phyloP scores from a whole-genome alignment of 257 asterid genomes.

The Parsonsia alboflavescens region DNA sequence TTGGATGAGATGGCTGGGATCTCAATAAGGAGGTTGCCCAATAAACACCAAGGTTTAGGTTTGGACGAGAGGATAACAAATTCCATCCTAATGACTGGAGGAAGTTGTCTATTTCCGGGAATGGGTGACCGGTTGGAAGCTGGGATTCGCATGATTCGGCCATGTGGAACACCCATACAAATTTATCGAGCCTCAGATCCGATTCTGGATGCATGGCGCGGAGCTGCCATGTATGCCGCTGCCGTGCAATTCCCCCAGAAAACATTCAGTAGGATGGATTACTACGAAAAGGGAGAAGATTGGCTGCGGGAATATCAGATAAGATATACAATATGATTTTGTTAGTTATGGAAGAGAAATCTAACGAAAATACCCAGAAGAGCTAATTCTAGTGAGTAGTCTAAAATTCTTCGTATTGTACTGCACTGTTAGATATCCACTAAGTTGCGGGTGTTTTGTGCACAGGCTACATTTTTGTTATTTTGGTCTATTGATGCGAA shows the following conservation, averaged over 20 bases:
- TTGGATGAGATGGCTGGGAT: slow-evolving; percentile 82
- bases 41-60: slow-evolving; percentile 28
- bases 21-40: slow-evolving; percentile 61
- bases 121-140: slow-evolving; percentile 75
- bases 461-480: too few relatives aligned
- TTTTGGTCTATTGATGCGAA: too few relatives aligned
- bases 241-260: slow-evolving; percentile 51
- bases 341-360: neutral
- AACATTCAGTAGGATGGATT: slow-evolving; percentile 76
- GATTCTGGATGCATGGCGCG: slow-evolving; percentile 89
- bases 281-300: slow-evolving; percentile 88
- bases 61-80: slow-evolving; percentile 57
- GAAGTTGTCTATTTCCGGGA: slow-evolving; percentile 81
- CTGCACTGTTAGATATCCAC: too few relatives aligned
- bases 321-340: slow-evolving; percentile 47
- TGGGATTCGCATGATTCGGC: slow-evolving; percentile 72
- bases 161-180: slow-evolving; percentile 71
- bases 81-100: slow-evolving; percentile 86
- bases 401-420: too few relatives aligned
- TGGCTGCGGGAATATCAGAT: slow-evolving; percentile 66
- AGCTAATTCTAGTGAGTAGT: neutral
- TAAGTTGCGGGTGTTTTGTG: too few relatives aligned
- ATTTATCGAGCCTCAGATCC: slow-evolving; percentile 62
- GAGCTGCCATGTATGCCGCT: slow-evolving; percentile 76
- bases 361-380: neutral